Base-by-base conservation (phyloP, 306 rosid species). In the Prunus campanulata region DNA sequence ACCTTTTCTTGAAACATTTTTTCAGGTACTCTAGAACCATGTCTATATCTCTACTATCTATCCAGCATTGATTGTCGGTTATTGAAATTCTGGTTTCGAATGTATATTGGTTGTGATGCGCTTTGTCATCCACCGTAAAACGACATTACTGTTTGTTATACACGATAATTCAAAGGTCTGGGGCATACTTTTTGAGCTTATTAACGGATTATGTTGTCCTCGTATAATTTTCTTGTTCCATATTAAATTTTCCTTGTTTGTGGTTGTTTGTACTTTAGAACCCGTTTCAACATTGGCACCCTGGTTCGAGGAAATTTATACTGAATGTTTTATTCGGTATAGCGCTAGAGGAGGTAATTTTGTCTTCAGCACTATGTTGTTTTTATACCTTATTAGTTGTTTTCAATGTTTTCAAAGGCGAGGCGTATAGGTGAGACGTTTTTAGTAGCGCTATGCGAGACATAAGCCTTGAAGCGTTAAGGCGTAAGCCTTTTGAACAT, bases 141-240 rank as follows among this genome's bases (percentile, higher is more conserved):
- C 97, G 2, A 92, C 97, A 4, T 83, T 94, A 75, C 78, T 94
- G 76, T 91, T 94, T 86, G 97, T 94, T 76, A 90, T 94, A 72
- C 98, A 97, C 65, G 98, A 94, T 79, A 94, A 89, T 81, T 89
- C 98, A 32, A 94, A 80, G 98, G 98, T 94, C 68, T 70, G 62
- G 56, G 56, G 10, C 35, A 1, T 59, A 4, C 57, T n/a, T 29
- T 3, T 7, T 60, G 20, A 19, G 49, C n/a, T 12, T 47, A 50
- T 67, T 5, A 5, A 25, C 46, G 1, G 29, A n/a, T 72, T 77
- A 39, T 20, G 42, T 24, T 82, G 59, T 61, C 78, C 39, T 73
- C 77, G 52, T 56, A 3, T 42, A 24, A 4, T 57, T 19, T 61
- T 29, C 72, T 78, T 24, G 59, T 79, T 6, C 57, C 13, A 57